These are phyloP conservation scores for Leccinellum rugosiceps DNA, from an alignment of 768 basidiomycete species.

Conservation along the genomic window DNA sequence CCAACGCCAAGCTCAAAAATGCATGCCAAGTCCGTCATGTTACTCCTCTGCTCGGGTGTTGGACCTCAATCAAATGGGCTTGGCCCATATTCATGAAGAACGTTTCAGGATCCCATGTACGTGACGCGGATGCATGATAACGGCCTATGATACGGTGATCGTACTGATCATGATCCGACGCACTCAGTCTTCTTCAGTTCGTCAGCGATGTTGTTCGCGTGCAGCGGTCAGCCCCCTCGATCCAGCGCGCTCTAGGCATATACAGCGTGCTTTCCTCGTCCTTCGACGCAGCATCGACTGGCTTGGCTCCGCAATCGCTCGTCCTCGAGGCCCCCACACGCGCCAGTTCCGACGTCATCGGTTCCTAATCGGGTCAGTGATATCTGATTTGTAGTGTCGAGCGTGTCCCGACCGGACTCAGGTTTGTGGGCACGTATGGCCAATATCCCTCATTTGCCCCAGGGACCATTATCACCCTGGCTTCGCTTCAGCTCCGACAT, in stretches of 20 bases:
- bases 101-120: neutral
- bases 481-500: neutral
- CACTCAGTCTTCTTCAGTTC: neutral
- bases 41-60: no score
- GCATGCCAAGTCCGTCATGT: no score
- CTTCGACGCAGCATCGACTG: neutral
- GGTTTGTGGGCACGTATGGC: slow-evolving; percentile 17
- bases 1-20: neutral
- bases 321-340: neutral
- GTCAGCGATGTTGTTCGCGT: neutral
- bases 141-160: neutral
- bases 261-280: neutral
- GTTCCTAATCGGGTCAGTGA: neutral
- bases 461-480: slow-evolving; percentile 13
- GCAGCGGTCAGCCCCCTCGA: neutral
- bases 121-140: neutral
- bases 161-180: neutral
- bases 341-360: neutral
- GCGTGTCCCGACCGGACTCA: neutral
- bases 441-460: slow-evolving; percentile 12
- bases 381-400: neutral
- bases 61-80: no score
- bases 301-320: neutral
- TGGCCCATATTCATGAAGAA: neutral
- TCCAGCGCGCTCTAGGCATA: neutral